A percentile compares a stretch with the other conserved stretches of the same genome.
Evolutionary conservation across 495 filamentous ascomycete species (phyloP).

Genomic region (Hyphodiscus hymeniophilus): DNA sequence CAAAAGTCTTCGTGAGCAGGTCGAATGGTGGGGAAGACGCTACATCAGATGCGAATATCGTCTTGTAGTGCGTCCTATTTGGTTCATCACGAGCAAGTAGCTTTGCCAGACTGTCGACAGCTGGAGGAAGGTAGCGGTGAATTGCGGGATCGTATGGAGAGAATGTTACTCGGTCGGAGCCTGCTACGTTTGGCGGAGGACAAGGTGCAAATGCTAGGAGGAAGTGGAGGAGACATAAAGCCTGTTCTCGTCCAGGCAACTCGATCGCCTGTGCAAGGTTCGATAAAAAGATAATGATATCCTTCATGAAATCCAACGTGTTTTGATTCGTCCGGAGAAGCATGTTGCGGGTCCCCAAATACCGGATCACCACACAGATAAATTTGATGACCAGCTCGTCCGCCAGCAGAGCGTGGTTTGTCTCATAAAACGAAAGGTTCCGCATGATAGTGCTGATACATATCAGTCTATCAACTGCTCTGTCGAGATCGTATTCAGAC

Average conservation of each 20-base stretch:
- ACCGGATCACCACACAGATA: constrained; percentile 70
- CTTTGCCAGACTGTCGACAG: constrained; percentile 85
- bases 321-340: constrained; percentile 71
- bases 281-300: constrained; percentile 78
- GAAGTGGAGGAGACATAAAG: constrained; percentile 78
- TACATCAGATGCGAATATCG: constrained; percentile 69
- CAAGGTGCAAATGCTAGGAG: constrained; percentile 80
- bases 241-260: constrained; percentile 82
- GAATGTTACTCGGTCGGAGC: constrained; percentile 60
- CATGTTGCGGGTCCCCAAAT: constrained; percentile 83
- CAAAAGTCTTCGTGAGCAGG: constrained; percentile 82
- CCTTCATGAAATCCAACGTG: constrained; percentile 94
- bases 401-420: constrained; percentile 64
- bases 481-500: constrained; percentile 73
- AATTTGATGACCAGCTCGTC: constrained; percentile 71
- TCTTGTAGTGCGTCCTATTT: constrained; percentile 72
- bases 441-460: constrained; percentile 89
- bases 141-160: constrained; percentile 67
- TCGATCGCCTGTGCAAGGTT: constrained; percentile 77
- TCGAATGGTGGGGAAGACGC: constrained; percentile 57
- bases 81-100: constrained; percentile 89
- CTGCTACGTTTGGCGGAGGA: constrained; percentile 45
- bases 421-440: constrained; percentile 80
- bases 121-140: constrained; percentile 83
- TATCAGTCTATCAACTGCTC: constrained; percentile 76